Percentiles rank a stretch among this genome's conserved stretches.
These are phyloP conservation scores for Yamadazyma atlantica DNA, from an alignment of 1,139 yeast species.

Conservation along the genomic window DNA sequence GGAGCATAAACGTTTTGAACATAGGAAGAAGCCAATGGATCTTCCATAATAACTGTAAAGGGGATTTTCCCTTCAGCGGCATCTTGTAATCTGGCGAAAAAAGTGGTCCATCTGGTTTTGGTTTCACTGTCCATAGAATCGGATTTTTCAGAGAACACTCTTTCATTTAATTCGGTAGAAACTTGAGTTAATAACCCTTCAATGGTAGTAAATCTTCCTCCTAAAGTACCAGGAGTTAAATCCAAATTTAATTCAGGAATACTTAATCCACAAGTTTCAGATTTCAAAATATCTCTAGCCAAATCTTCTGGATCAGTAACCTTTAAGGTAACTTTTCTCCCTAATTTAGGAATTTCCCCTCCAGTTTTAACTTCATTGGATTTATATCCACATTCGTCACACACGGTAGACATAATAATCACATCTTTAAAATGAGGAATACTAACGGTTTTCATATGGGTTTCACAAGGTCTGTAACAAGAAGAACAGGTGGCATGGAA, in stretches of 20 bases:
- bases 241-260: slow-evolving; percentile 91
- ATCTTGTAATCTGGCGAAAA: slow-evolving; percentile 70
- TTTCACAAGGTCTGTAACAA: slow-evolving; percentile 77
- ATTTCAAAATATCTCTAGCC: slow-evolving; percentile 90
- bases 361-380: slow-evolving; percentile 99
- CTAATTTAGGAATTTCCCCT: slow-evolving; percentile 89
- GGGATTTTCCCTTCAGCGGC: slow-evolving; percentile 84
- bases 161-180: slow-evolving; percentile 78
- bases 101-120: slow-evolving; percentile 74
- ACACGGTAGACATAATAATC: slow-evolving; percentile 90
- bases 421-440: slow-evolving; percentile 99
- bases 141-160: slow-evolving; percentile 83
- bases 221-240: slow-evolving; percentile 93
- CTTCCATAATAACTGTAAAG: slow-evolving; percentile 86
- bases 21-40: slow-evolving; percentile 93
- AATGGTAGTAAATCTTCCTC: slow-evolving; percentile 95
- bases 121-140: slow-evolving; percentile 88
- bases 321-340: slow-evolving; percentile 68
- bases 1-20: slow-evolving; percentile 98
- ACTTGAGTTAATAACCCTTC: slow-evolving; percentile 93
- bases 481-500: slow-evolving; percentile 92
- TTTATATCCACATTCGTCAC: slow-evolving; percentile 92
- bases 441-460: slow-evolving; percentile 95
- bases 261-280: slow-evolving; percentile 85
- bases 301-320: slow-evolving; percentile 93